A percentile compares a stretch with the other conserved stretches of the same genome.
Conservation (phyloP, 1,139 yeast species). For the Candida albicans region DNA sequence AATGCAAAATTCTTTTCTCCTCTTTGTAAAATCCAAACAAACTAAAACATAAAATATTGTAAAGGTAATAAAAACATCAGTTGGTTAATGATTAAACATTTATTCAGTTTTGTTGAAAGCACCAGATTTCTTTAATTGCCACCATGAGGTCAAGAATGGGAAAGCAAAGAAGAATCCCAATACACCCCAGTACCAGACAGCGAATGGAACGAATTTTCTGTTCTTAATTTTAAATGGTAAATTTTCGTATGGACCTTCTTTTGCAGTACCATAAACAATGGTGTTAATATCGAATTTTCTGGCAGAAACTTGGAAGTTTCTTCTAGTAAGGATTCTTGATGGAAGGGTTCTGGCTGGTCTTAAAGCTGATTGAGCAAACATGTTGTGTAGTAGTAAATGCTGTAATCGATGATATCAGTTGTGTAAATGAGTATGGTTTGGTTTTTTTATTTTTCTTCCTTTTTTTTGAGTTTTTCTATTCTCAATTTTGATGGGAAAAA, state of each 20-base stretch:
- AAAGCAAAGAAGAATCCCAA: constrained; percentile 59
- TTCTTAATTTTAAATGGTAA: constrained; percentile 90
- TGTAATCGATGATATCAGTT: neutral
- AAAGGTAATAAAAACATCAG: neutral
- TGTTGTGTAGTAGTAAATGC: constrained; percentile 3
- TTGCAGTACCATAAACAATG: constrained; percentile 42
- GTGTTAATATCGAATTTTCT: constrained; percentile 25
- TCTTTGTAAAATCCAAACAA: no score
- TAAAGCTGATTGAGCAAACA: constrained; percentile 28
- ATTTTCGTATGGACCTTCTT: constrained; percentile 88
- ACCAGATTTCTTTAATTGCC: constrained; percentile 79
- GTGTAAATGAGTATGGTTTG: constrained; percentile 1
- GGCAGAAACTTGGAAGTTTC: constrained; percentile 43
- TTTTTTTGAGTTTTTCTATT: neutral
- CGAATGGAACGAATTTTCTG: constrained; percentile 82
- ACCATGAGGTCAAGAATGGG: constrained; percentile 68
- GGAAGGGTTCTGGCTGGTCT: constrained; percentile 29
- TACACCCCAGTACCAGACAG: constrained; percentile 76
- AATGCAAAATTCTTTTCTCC: no score
- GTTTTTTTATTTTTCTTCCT: constrained; percentile 2
- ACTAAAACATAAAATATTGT: no score
- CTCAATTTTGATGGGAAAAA: neutral
- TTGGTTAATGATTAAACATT: neutral
- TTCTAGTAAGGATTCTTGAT: constrained; percentile 18
- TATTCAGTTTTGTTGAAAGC: constrained; percentile 28